These are phyloP conservation scores for Eugenia klotzschiana DNA, from an alignment of 441 rosid genomes.

Conservation along the genomic window DNA sequence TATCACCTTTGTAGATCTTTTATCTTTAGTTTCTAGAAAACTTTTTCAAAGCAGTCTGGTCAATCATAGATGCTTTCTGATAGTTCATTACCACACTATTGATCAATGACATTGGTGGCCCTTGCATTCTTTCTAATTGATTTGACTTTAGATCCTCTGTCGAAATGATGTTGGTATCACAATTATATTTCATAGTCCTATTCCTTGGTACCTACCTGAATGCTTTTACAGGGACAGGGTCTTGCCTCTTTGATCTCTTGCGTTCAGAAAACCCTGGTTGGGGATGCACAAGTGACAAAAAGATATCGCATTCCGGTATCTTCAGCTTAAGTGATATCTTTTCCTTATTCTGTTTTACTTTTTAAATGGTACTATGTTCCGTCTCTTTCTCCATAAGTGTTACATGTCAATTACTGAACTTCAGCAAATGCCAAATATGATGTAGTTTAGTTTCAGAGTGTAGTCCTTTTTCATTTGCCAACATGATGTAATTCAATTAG, in stretches of 20 bases:
- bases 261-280: constrained; percentile 22
- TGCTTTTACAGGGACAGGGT: constrained; percentile 18
- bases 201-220: background rate
- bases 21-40: background rate
- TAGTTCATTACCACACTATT: background rate
- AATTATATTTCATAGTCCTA: background rate
- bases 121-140: background rate
- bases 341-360: background rate
- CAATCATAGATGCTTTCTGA: background rate
- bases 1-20: background rate
- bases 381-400: background rate
- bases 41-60: background rate
- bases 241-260: constrained; percentile 46
- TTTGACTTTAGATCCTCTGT: background rate
- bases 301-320: constrained; percentile 28
- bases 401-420: background rate
- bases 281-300: constrained; percentile 14
- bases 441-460: background rate
- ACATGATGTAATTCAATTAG: background rate
- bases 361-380: background rate
- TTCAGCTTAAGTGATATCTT: background rate
- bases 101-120: background rate
- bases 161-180: background rate
- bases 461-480: background rate
- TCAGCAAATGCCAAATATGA: background rate